Base-by-base conservation (phyloP, 2,329 filamentous ascomycete genomes). In the Aspergillus sp. region DNA sequence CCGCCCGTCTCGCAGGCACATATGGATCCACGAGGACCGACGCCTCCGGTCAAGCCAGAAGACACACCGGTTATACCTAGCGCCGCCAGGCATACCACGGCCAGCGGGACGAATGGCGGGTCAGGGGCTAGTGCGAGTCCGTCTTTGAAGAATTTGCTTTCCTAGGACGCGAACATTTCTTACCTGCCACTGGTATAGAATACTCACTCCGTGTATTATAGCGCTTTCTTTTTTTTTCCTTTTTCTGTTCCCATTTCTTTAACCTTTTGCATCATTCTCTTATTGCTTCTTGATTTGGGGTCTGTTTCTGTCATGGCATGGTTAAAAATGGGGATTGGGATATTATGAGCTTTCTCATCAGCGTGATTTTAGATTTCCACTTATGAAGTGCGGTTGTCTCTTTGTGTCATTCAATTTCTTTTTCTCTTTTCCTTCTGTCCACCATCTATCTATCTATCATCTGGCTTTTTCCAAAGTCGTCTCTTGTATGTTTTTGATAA, bases 51-150 rank as follows among this genome's bases (percentile, higher is more conserved):
- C 12, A 67, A 69, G 28, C 63, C 68, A n/a, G 73, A 75, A 6
- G 73, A 74, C 10, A 70, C 68, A 39, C 67, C 69, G 43, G 59
- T 68, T 12, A 62, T 69, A 15, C 61, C 69, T 17, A 73, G 66
- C 61, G 69, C 67, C 28, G 65, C 68, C 45, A 68, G 75, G 41
- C 69, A 72, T 47, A 51, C 65, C 0, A 68, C 63, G 9, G 65
- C 67, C 47, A 73, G 72, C 51, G 72, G 69, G 17, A 68, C 70
- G 17, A 67, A 64, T 52, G 62, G 65, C 2, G 71, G 70, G 32
- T 76, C 76, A 54, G 89, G 89, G n/a, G 90, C 90, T 4, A 92
- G 90, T 69, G 89, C 90, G 15, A 92, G 88, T 70, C 89, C 90
- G 10, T 92, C 90, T 9, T 74, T 93, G 63, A 86, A 88, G 67